phyloP scores from a whole-genome alignment of 2,329 filamentous ascomycete genomes.

The Cephalotrichum gorgonifer region DNA sequence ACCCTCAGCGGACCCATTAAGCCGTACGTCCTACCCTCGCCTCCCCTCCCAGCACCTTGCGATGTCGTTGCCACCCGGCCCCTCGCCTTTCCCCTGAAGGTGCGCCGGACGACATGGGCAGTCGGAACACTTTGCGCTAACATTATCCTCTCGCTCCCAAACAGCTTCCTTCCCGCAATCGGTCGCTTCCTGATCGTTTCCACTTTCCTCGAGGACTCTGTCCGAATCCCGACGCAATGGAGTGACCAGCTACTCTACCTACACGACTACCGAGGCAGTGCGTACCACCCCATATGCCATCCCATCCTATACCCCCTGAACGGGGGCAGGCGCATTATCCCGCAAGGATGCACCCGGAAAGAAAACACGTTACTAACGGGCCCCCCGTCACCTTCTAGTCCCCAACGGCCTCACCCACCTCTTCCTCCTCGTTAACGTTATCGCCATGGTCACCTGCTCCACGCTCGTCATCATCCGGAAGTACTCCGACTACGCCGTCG shows the following conservation, averaged over 20 bases:
- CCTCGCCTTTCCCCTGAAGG: not conserved
- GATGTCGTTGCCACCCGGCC: not conserved
- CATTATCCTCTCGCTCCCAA: conserved; percentile 6
- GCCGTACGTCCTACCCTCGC: conserved; percentile 52
- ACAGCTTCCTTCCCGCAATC: conserved; percentile 84
- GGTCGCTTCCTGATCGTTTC: conserved; percentile 97
- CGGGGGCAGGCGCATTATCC: not conserved
- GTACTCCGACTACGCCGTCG: conserved; percentile 86
- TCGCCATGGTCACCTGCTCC: conserved; percentile 78
- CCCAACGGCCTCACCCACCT: conserved; percentile 80
- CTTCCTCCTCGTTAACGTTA: conserved; percentile 83
- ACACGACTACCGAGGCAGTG: conserved; percentile 87
- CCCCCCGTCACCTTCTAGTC: conserved; percentile 55
- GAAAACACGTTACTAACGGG: conserved; percentile 1
- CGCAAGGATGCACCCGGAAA: not conserved
- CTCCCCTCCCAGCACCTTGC: not conserved
- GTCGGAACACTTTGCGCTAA: conserved; percentile 1
- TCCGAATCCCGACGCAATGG: conserved; percentile 97
- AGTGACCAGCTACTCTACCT: conserved; percentile 88
- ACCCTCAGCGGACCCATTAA: conserved; percentile 82
- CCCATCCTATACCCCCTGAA: too few species aligned
- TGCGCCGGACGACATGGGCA: not conserved
- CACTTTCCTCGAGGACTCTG: conserved; percentile 92
- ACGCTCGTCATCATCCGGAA: conserved; percentile 82
- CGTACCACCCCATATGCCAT: conserved; percentile 21